Base-by-base conservation (phyloP, 768 basidiomycete genomes). In the Podaxis sp. region DNA sequence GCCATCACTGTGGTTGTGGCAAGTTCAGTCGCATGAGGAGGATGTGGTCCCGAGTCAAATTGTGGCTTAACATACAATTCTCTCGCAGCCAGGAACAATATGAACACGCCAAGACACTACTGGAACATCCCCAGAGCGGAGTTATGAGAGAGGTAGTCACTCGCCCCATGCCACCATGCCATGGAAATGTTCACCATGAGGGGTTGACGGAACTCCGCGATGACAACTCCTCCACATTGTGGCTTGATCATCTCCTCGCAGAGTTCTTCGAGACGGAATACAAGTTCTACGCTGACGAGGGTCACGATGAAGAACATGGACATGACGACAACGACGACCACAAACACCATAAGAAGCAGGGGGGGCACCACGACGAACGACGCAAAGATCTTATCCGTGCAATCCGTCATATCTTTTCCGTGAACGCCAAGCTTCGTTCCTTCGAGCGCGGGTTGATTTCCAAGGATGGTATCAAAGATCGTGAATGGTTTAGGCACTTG, bases 401-500 rank as follows among this genome's bases (percentile, higher is more conserved):
- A 1, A 79, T 76, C 3, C 81, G 78, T 65, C 83, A 84, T 33
- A 82, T 90, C 17, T 76, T 73, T 61, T 74, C 70, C 55, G 82
- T 80, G 19, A 90, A 90, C 72, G 70, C 79, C 72, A 89, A 88
- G 71, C 75, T 90, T 17, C 71, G 77, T 8, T 73, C 76, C 15
- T 91, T 92, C 65, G 90, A 92, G 72, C 80, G 79, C 54, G 90
- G 90, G 1, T 89, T 94, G 72, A 86, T 93, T 65, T 84, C 83
- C 6, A 77, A 85, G 66, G 85, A 77, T 11, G 92, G 92, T 0
- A 85, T 93, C 63, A 85, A 85, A 65, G 85, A 86, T 60, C 80
- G 89, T 33, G 87, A 90, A 69, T 94, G 93, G 92, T 94, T 88
- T 71, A 84, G 77, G 66, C 87, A 93, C 73, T 78, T 91, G 8